Percentiles rank a stretch among this genome's conserved stretches.
Conservation (phyloP, 2,329 filamentous ascomycete species). For the Penicillium sp. region DNA sequence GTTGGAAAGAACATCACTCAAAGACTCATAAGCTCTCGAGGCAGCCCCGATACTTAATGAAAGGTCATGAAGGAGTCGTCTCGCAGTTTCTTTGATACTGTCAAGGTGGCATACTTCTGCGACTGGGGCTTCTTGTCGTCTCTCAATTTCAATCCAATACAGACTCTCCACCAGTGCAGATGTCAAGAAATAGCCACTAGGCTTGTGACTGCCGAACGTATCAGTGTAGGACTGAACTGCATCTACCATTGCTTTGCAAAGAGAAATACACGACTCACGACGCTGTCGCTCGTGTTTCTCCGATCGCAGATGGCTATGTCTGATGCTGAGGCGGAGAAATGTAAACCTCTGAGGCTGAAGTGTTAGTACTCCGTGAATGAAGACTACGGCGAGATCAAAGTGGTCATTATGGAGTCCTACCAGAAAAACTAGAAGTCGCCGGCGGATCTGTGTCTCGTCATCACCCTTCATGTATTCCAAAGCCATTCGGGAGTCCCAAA, state of each 20-base stretch:
- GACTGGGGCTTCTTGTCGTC: neutral
- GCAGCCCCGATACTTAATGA: slow-evolving; percentile 1
- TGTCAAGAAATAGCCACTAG: neutral
- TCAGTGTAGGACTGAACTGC: neutral
- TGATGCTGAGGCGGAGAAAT: slow-evolving; percentile 3
- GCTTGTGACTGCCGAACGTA: slow-evolving; percentile 1
- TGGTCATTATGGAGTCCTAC: neutral
- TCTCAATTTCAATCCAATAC: neutral
- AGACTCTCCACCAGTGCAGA: slow-evolving; percentile 2
- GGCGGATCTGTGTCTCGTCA: neutral
- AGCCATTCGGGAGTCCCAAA: neutral
- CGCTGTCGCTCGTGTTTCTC: neutral
- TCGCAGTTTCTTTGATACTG: neutral
- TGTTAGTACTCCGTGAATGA: neutral
- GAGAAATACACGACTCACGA: neutral
- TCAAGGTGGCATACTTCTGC: neutral
- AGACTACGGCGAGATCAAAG: neutral
- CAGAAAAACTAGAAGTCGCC: slow-evolving; percentile 2
- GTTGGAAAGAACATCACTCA: slow-evolving; percentile 1
- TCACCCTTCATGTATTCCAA: neutral
- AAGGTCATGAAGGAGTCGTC: neutral
- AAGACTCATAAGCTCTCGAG: neutral
- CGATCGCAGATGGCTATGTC: neutral
- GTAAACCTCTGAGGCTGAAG: neutral
- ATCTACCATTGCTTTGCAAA: neutral